These are phyloP conservation scores for Pythium guiyangense DNA, from an alignment of 352 stramenopile genomes.

Conservation along the genomic window DNA sequence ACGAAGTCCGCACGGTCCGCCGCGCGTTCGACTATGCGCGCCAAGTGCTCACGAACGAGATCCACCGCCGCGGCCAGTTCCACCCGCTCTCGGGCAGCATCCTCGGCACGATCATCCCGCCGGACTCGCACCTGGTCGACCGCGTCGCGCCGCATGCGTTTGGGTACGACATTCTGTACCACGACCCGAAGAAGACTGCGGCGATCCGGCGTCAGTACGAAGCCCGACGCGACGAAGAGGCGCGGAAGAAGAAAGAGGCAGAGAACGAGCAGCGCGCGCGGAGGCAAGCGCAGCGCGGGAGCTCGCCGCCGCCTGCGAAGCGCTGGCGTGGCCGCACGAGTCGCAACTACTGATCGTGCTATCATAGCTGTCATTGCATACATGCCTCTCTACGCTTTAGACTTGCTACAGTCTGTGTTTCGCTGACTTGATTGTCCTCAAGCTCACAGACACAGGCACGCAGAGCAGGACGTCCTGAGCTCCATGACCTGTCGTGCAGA, in stretches of 20 bases:
- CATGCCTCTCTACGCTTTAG: too few relatives aligned
- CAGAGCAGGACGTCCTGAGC: too few relatives aligned
- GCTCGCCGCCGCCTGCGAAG: constrained; percentile 44
- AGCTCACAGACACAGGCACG: too few relatives aligned
- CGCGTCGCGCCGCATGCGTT: constrained; percentile 48
- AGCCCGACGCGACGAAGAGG: constrained; percentile 49
- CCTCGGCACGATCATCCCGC: constrained; percentile 66
- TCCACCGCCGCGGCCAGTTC: constrained; percentile 63
- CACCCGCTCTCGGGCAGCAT: constrained; percentile 61
- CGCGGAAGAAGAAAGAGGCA: constrained; percentile 38
- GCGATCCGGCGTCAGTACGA: constrained; percentile 62
- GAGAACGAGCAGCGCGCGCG: constrained; percentile 18
- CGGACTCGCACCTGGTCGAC: constrained; percentile 60
- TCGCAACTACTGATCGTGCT: constrained; percentile 20
- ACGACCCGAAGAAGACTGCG: constrained; percentile 66
- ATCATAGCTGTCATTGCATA: background rate
- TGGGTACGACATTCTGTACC: constrained; percentile 65
- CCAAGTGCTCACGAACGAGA: constrained; percentile 69
- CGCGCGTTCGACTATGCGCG: constrained; percentile 88
- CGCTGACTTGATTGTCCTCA: too few relatives aligned
- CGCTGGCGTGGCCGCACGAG: constrained; percentile 52
- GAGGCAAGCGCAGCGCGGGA: constrained; percentile 20
- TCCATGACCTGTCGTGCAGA: too few relatives aligned
- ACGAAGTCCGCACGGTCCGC: constrained; percentile 89
- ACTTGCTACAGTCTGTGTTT: too few relatives aligned